phyloP scores from a whole-genome alignment of 2,329 filamentous ascomycete species.

The Biscogniauxia sp. region DNA sequence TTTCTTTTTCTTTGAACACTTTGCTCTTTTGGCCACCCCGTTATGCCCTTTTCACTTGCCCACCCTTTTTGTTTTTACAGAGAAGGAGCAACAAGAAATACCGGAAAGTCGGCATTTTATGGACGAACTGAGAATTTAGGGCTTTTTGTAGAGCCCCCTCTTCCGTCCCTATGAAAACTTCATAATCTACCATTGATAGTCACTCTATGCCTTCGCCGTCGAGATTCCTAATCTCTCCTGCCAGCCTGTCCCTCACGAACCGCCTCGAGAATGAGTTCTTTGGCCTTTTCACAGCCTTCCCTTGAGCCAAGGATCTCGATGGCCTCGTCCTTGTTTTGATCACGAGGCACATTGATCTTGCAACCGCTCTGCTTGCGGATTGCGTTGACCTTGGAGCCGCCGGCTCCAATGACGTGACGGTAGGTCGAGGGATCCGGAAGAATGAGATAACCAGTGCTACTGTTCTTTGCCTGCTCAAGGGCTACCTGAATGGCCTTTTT shows the following conservation, averaged over 20 bases:
- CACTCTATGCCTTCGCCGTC: neutral
- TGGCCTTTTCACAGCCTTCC: constrained; percentile 82
- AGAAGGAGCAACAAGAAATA: neutral
- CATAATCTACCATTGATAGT: neutral
- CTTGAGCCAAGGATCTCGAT: constrained; percentile 83
- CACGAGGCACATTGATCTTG: constrained; percentile 88
- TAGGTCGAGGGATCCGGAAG: constrained; percentile 88
- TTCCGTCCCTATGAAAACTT: neutral
- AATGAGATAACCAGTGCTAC: constrained; percentile 79
- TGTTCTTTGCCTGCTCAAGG: constrained; percentile 67
- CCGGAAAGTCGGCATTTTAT: neutral
- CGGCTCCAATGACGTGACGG: constrained; percentile 84
- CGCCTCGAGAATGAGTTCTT: constrained; percentile 82
- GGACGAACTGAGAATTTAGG: neutral
- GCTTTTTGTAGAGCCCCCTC: neutral
- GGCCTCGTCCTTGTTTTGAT: constrained; percentile 72
- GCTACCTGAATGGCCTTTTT: constrained; percentile 71
- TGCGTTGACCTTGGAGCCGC: constrained; percentile 85
- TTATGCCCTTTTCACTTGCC: neutral
- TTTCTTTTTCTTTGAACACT: no score
- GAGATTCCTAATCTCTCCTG: constrained; percentile 30
- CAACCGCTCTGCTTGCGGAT: constrained; percentile 92
- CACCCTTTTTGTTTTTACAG: neutral
- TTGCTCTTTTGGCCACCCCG: neutral
- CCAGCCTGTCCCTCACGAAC: constrained; percentile 58